These are phyloP conservation scores for Fomitopsis pinicola DNA, from an alignment of 1,284 basidiomycete species.

Conservation along the genomic window DNA sequence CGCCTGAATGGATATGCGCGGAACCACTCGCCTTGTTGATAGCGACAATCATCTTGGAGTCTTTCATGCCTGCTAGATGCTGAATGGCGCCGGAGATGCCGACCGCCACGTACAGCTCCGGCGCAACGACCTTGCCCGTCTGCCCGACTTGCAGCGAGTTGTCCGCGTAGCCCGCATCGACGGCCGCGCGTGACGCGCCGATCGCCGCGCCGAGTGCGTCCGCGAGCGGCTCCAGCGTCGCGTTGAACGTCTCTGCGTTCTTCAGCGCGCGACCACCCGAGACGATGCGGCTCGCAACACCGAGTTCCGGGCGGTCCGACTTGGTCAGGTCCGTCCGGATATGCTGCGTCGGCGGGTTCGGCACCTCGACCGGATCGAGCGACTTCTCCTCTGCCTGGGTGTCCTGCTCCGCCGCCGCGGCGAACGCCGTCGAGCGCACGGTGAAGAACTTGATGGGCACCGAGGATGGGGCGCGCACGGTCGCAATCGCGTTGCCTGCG, in stretches of 20 bases:
- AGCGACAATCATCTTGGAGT: constrained; percentile 97
- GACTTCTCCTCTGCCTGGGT: constrained; percentile 59
- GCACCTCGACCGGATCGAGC: constrained; percentile 64
- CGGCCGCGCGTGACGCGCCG: constrained; percentile 95
- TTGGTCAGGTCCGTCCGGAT: constrained; percentile 84
- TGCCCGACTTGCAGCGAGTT: constrained; percentile 99
- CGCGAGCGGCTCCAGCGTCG: constrained; percentile 88
- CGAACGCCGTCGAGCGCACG: constrained; percentile 92
- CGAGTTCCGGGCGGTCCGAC: constrained; percentile 92
- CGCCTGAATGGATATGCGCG: constrained; percentile 6
- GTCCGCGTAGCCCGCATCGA: constrained; percentile 98
- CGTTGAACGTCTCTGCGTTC: constrained; percentile 89
- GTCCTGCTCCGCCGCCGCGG: constrained; percentile 57
- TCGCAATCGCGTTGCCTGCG: constrained; percentile 96
- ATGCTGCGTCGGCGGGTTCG: constrained; percentile 68
- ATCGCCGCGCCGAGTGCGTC: constrained; percentile 94
- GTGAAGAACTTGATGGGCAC: constrained; percentile 92
- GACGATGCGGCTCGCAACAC: constrained; percentile 84
- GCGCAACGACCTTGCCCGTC: constrained; percentile 95
- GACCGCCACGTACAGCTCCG: constrained; percentile 92
- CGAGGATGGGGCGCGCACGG: constrained; percentile 74
- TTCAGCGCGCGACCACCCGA: constrained; percentile 97
- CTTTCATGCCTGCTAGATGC: constrained; percentile 99
- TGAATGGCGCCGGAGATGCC: constrained; percentile 99
- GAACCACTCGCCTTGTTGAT: constrained; percentile 80